Evolutionary conservation across 2,329 filamentous ascomycete species (phyloP).

Genomic region (Neodidymelliopsis sp.): DNA sequence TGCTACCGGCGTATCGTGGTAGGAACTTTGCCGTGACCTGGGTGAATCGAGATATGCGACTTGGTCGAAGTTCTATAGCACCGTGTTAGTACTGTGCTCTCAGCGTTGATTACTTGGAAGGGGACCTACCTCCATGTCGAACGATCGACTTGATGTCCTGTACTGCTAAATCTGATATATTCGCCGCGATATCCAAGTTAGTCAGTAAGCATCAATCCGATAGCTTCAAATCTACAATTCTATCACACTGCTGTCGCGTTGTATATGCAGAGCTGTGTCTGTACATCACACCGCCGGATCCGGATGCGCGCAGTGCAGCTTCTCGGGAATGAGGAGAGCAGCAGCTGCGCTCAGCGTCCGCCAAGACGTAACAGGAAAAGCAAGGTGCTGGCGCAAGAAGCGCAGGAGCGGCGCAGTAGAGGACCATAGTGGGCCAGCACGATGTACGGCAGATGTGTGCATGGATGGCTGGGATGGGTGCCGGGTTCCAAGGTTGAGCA

Average conservation of each 20-base stretch:
- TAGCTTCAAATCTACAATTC: background rate
- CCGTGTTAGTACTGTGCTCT: background rate
- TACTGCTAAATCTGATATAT: slow-evolving; percentile 5
- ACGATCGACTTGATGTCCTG: slow-evolving; percentile 1
- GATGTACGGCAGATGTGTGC: slow-evolving; percentile 7
- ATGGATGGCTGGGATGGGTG: slow-evolving; percentile 3
- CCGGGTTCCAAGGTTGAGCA: slow-evolving; percentile 5
- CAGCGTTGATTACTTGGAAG: background rate
- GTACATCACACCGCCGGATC: slow-evolving; percentile 10
- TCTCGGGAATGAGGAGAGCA: slow-evolving; percentile 13
- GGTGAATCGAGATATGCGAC: background rate
- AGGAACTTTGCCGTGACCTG: background rate
- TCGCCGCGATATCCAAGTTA: slow-evolving; percentile 4
- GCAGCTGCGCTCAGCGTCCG: slow-evolving; percentile 11
- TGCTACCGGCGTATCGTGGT: background rate
- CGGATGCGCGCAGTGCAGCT: slow-evolving; percentile 5
- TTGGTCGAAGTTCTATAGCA: background rate
- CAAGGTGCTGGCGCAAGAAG: background rate
- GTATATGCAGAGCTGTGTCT: slow-evolving; percentile 7
- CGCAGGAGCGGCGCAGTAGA: slow-evolving; percentile 6
- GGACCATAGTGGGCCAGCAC: slow-evolving; percentile 2
- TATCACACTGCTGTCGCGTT: slow-evolving; percentile 9
- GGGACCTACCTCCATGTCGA: slow-evolving; percentile 12
- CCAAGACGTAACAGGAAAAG: background rate
- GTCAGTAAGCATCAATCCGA: background rate